Evolutionary conservation across 2,329 filamentous ascomycete species (phyloP), one percentile per base, ranked within the genome.

Genomic region (Aspergillus pseudoterreus): DNA sequence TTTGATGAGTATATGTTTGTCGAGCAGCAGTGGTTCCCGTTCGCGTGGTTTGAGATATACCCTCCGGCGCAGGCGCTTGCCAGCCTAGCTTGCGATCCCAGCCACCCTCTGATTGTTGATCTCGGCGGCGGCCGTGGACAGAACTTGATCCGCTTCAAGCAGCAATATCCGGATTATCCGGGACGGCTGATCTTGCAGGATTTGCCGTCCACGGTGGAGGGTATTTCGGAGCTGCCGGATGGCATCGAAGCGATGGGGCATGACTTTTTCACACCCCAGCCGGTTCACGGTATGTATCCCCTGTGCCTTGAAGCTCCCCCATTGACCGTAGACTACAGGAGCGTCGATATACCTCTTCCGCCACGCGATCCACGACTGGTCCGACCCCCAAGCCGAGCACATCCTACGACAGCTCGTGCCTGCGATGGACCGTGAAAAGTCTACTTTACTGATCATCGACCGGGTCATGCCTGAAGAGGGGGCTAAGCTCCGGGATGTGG

Each of bases 101-200:
- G 54, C 4, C 50, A 50, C 30, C 59, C 64, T 14, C 52, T 65
- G 3, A 53, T 70, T 38, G 72, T 77, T 1, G 74, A 78, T 56
- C 62, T 77, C 1, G 74, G 71, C 5, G 75, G 73, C 8, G 63
- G 66, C 15, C 47, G 65, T 0, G 73, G 75, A 4, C 70, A 75
- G 52, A 68, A 75, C 53, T 50, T 73, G 17, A 53, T 57, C 6
- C 61, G 68, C 36, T 71, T 77, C 52, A 63, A 51, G 9, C 50
- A 58, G 0, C 67, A 70, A 41, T 66, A 70, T 43, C 70, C 73
- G 0, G 47, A 70, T 0, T 57, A 65, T 0, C 68, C 71, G 0
- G 77, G 77, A 4, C 64, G 67, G 6, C 62, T 80, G 1, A 58
- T 81, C 0, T 60, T 81, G 0, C 76, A 81, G 55, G 79, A 81